A percentile compares a stretch with the other conserved stretches of the same genome.
These are phyloP conservation scores for Pisolithus marmoratus DNA, from an alignment of 768 basidiomycete species.

Conservation along the genomic window DNA sequence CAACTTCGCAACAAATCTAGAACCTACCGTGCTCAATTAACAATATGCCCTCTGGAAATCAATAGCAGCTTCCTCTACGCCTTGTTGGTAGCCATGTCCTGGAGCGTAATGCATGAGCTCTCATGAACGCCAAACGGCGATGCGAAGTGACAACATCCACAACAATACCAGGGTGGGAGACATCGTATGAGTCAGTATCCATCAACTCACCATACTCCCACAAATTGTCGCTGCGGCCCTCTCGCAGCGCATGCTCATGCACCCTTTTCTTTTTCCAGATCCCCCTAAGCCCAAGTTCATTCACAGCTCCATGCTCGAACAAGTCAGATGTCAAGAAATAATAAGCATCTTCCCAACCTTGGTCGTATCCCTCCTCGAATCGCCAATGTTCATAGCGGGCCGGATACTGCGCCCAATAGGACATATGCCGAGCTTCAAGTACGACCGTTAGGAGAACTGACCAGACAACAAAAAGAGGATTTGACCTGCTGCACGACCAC, in stretches of 20 bases:
- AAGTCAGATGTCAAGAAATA: slow-evolving; percentile 39
- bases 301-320: slow-evolving; percentile 23
- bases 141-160: neutral
- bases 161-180: neutral
- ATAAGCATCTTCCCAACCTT: slow-evolving; percentile 71
- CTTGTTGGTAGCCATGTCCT: slow-evolving; percentile 66
- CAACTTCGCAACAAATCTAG: too few species aligned
- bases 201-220: slow-evolving; percentile 62
- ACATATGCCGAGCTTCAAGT: slow-evolving; percentile 30
- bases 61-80: slow-evolving; percentile 35
- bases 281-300: slow-evolving; percentile 60
- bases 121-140: too few species aligned
- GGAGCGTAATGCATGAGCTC: neutral
- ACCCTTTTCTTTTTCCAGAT: slow-evolving; percentile 50
- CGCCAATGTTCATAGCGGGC: slow-evolving; percentile 63
- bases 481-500: slow-evolving; percentile 30
- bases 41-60: slow-evolving; percentile 34
- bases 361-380: slow-evolving; percentile 57
- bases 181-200: too few species aligned
- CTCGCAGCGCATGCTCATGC: slow-evolving; percentile 37
- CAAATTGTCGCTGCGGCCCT: slow-evolving; percentile 36
- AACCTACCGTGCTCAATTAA: slow-evolving; percentile 6
- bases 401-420: slow-evolving; percentile 42
- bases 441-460: slow-evolving; percentile 10
- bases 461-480: neutral